A percentile compares a stretch with the other conserved stretches of the same genome.
phyloP scores from a whole-genome alignment of 257 asterid species.

The Lycium ferocissimum region DNA sequence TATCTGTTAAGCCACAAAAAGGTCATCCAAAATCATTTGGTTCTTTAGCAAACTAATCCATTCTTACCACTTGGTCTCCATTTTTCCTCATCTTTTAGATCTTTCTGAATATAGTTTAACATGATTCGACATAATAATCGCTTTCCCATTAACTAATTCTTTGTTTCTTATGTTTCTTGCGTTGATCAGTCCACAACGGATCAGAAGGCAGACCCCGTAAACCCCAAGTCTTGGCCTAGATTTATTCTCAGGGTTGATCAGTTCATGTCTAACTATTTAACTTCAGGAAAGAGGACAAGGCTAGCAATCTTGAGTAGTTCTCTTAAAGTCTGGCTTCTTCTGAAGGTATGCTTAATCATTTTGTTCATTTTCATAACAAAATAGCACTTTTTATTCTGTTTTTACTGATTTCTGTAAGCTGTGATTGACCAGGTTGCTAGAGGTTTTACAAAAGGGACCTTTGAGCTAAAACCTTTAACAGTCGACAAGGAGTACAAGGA shows the following conservation, averaged over 20 bases:
- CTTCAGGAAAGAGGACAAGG: constrained; percentile 90
- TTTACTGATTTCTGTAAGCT: constrained; percentile 14
- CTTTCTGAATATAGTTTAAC: background rate
- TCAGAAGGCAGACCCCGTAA: constrained; percentile 72
- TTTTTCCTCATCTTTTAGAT: background rate
- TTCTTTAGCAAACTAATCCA: background rate
- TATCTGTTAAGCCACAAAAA: background rate
- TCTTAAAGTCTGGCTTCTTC: constrained; percentile 96
- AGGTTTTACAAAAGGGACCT: constrained; percentile 82
- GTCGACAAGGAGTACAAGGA: constrained; percentile 47
- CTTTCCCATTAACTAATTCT: background rate
- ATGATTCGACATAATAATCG: background rate
- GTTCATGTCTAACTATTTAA: constrained; percentile 88
- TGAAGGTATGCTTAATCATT: constrained; percentile 64
- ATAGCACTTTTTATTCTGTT: background rate
- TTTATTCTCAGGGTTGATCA: constrained; percentile 87
- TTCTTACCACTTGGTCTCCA: background rate
- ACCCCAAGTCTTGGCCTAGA: constrained; percentile 89
- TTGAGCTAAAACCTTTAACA: constrained; percentile 75
- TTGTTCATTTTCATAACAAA: background rate
- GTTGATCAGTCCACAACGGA: constrained; percentile 72
- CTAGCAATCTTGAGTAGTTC: constrained; percentile 91
- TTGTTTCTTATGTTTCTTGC: constrained; percentile 5
- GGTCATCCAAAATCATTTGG: background rate
- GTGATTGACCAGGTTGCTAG: constrained; percentile 70